Conservation (phyloP, 2,329 filamentous ascomycete genomes). For the Penicillium sp. region DNA sequence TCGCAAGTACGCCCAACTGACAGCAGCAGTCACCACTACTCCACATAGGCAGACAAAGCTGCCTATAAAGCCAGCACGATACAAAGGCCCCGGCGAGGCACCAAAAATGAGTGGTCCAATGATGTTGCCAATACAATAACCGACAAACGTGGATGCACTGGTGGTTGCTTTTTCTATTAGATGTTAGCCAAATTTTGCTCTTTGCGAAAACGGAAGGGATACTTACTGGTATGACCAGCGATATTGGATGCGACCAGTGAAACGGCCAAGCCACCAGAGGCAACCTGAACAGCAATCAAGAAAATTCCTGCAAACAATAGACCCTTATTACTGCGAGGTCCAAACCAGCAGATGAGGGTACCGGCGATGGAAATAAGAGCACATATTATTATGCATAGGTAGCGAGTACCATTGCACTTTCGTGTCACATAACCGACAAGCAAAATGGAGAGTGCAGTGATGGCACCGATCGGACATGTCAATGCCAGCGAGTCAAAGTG, state of each 20-base stretch:
- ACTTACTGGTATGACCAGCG: slow-evolving; percentile 5
- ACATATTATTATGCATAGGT: slow-evolving; percentile 3
- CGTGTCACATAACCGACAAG: slow-evolving; percentile 3
- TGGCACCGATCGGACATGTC: slow-evolving; percentile 1
- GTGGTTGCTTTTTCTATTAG: slow-evolving; percentile 2
- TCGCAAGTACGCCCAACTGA: slow-evolving; percentile 1
- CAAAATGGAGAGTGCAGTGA: not conserved
- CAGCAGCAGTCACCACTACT: not conserved
- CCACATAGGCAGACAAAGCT: slow-evolving; percentile 4
- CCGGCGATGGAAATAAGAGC: slow-evolving; percentile 1
- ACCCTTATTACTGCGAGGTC: slow-evolving; percentile 1
- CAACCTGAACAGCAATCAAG: slow-evolving; percentile 4
- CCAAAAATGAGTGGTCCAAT: slow-evolving; percentile 4
- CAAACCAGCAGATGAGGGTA: slow-evolving; percentile 1
- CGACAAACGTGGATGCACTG: slow-evolving; percentile 1
- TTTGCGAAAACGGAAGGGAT: not conserved
- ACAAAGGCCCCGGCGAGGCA: slow-evolving; percentile 1
- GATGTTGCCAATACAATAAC: slow-evolving; percentile 4
- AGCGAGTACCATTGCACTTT: not conserved
- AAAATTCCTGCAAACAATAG: slow-evolving; percentile 2
- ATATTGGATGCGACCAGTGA: slow-evolving; percentile 3
- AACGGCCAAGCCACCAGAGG: slow-evolving; percentile 1
- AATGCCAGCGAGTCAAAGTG: slow-evolving; percentile 5
- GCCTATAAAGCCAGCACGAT: slow-evolving; percentile 3
- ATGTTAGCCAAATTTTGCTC: not conserved